Evolutionary conservation across 2,329 filamentous ascomycete genomes (phyloP), one percentile per base, ranked within the genome.

Genomic region (Aspergillus ochraceoroseus): DNA sequence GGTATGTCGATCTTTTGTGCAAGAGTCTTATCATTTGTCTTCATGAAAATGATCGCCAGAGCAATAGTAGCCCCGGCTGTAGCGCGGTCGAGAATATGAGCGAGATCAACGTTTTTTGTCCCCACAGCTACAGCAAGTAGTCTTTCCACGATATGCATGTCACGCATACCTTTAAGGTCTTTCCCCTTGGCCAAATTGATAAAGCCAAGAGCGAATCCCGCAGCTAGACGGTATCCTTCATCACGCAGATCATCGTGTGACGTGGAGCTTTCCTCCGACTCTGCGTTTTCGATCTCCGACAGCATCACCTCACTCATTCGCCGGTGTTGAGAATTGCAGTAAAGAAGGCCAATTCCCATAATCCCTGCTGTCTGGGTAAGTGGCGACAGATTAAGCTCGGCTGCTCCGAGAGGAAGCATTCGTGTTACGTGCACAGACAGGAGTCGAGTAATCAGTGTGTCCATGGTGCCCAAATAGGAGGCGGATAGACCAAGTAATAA

Each of bases 231-330:
- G 63, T 98, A 98, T n/a, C 89, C 89, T 68, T 98, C 92, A 58
- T 94, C 90, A 15, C 90, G 81, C 33, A 96, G 68, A 14, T 82
- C 81, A 55, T 95, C 87, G 42, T 89, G 84, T 5, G 75, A 71
- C 37, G 71, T 65, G 17, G 73, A 72, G 4, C 73, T 71, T 44
- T 95, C 89, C 38, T 90, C 85, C 25, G 85, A 76, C 17, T 92
- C 87, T 36, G 87, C 76, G 48, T 89, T 84, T 61, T 95, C 88
- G 46, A 98, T 92, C 62, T 98, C 92, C 0, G 90, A 96, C 35
- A 98, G 79, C 87, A 98, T 95, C 12, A 96, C 87, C 62, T 98
- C 92, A 59, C 88, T 96, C 92, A 98, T 98, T 25, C 94, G 82
- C 19, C 94, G 85, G 66, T 98, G 94, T 57, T 96, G 90, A 18